Base-by-base conservation (phyloP, 2,329 filamentous ascomycete genomes). In the Penicillium sp. region DNA sequence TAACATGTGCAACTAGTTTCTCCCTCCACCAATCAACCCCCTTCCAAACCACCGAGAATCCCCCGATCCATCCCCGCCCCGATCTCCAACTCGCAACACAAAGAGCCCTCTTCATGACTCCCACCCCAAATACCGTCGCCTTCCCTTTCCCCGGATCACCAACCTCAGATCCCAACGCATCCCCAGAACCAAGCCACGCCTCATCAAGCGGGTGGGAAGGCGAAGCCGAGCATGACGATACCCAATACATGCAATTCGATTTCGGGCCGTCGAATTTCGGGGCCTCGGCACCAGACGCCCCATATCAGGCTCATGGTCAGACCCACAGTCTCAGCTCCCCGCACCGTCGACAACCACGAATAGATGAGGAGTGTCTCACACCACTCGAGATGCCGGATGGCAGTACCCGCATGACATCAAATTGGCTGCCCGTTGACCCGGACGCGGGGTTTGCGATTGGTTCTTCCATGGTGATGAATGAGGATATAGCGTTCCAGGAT, bases 321-420 rank as follows among this genome's bases (percentile, higher is more conserved):
- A 45, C n/a, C 31, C 42, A 41, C 48, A 17, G 12, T 21, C 37
- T 17, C 41, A 35, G 2, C 41, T 50, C 25, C 40, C 41, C 10
- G 23, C 56, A 6, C 31, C 40, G 9, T 3, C n/a, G 2, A 50
- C 43, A 41, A 43, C 15, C 47, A 17, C 23, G 35, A n/a, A 31
- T 43, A n/a, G 52, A 64, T 2, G 62, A 64, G 1, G 60, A 64
- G 0, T 58, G 17, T 21, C 57, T 67, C 6, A 69, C 64, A 27
- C 67, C 66, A 10, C 62, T 73, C 25, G 70, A 73, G 54, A 73
- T 73, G 71, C 71, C 71, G 4, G 71, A 73, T 50, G 71, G 71
- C 0, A 68, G 61, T 31, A 71, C 66, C 9, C 70, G 71, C 23
- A 59, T 67, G 38, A 71, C 69, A 3, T 56, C 66, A 10, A 73